phyloP scores from a whole-genome alignment of 2,329 filamentous ascomycete genomes.

The Ophiostoma populinum region DNA sequence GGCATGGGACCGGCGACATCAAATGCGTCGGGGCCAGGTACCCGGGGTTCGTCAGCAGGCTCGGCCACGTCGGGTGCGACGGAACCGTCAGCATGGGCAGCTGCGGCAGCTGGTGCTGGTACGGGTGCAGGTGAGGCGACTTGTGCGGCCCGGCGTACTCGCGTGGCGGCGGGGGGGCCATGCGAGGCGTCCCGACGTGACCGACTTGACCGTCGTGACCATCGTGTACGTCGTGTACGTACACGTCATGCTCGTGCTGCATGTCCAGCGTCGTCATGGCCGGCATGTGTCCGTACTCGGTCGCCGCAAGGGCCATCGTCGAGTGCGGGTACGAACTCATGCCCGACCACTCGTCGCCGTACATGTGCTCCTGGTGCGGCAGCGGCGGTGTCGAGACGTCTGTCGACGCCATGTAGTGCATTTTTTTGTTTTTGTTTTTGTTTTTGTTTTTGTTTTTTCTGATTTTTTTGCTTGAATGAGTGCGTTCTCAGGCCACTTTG shows the following conservation, averaged over 20 bases:
- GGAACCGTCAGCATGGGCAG: constrained; percentile 59
- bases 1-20: too few species aligned
- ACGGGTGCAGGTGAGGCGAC: too few species aligned
- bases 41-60: constrained; percentile 58
- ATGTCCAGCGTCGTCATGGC: constrained; percentile 27
- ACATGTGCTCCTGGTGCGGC: constrained; percentile 22
- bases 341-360: constrained; percentile 32
- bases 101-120: constrained; percentile 28
- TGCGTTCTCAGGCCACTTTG: too few species aligned
- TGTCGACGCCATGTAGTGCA: constrained; percentile 28
- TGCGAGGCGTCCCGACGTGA: too few species aligned
- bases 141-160: too few species aligned
- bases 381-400: constrained; percentile 29
- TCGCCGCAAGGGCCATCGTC: constrained; percentile 47
- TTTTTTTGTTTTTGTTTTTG: too few species aligned
- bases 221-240: too few species aligned
- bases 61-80: constrained; percentile 54
- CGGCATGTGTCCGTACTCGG: constrained; percentile 37
- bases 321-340: constrained; percentile 49
- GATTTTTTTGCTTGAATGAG: too few species aligned
- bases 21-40: too few species aligned
- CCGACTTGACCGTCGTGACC: too few species aligned
- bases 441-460: too few species aligned
- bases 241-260: constrained; percentile 19
- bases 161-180: too few species aligned